These are phyloP conservation scores for Solanum hybrid DNA, from an alignment of 305 asterid species.

Conservation along the genomic window DNA sequence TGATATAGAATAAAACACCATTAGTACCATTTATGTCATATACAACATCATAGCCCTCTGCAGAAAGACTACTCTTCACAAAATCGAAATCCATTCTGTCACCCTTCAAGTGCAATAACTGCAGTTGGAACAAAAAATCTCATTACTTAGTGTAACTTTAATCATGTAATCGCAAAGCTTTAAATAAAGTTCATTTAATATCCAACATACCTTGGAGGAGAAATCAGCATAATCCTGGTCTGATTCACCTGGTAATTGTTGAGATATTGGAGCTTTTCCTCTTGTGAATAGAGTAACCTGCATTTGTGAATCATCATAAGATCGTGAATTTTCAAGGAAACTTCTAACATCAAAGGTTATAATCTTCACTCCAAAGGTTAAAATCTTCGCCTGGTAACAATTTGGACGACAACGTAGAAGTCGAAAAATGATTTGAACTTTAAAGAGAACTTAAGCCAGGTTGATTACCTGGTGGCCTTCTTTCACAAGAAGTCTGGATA, in stretches of 20 bases:
- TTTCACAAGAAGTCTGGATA: slow-evolving; percentile 84
- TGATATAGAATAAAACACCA: background rate
- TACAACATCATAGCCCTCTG: slow-evolving; percentile 85
- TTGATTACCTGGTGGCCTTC: slow-evolving; percentile 75
- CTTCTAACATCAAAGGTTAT: background rate
- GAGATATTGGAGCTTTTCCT: slow-evolving; percentile 94
- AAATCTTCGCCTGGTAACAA: background rate
- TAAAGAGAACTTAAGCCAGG: background rate
- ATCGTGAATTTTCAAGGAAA: background rate
- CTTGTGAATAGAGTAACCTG: slow-evolving; percentile 93
- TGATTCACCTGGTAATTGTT: slow-evolving; percentile 86
- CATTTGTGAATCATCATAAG: slow-evolving; percentile 2
- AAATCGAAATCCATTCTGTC: slow-evolving; percentile 85
- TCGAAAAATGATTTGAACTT: background rate
- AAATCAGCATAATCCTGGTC: slow-evolving; percentile 65
- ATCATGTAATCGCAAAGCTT: background rate
- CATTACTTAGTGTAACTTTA: background rate
- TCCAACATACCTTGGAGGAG: slow-evolving; percentile 50
- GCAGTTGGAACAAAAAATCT: slow-evolving; percentile 1
- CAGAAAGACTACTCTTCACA: slow-evolving; percentile 79
- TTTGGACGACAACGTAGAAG: background rate
- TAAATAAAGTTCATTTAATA: background rate
- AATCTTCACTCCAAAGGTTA: background rate
- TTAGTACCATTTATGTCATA: slow-evolving; percentile 86
- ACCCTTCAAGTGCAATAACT: slow-evolving; percentile 93